A percentile compares a stretch with the other conserved stretches of the same genome.
These are phyloP conservation scores for Arthroderma sp. DNA, from an alignment of 2,329 filamentous ascomycete species.

Conservation along the genomic window DNA sequence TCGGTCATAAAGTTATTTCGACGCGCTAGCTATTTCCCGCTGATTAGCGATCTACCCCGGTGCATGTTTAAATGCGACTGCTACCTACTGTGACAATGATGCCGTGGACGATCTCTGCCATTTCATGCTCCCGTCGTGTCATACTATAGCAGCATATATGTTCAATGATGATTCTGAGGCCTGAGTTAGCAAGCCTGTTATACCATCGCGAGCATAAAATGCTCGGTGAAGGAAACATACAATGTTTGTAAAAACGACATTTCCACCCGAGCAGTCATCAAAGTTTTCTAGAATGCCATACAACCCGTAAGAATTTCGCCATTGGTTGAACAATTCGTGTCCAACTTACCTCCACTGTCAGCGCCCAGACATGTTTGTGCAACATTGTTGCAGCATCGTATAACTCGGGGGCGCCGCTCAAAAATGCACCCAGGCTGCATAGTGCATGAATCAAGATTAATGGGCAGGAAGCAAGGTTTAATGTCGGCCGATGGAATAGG, in stretches of 20 bases:
- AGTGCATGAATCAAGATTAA: constrained; percentile 11
- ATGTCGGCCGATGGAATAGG: constrained; percentile 13
- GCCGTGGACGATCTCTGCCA: constrained; percentile 14
- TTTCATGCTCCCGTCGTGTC: constrained; percentile 13
- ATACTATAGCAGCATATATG: constrained; percentile 14
- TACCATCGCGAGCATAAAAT: not conserved
- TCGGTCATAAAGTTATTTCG: constrained; percentile 14
- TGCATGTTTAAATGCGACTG: not conserved
- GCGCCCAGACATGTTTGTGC: constrained; percentile 10
- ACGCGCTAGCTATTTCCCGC: constrained; percentile 9
- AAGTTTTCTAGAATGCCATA: constrained; percentile 6
- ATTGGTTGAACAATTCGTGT: too few species aligned
- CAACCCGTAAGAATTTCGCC: too few species aligned
- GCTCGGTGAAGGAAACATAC: constrained; percentile 3
- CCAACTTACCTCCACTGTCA: constrained; percentile 9
- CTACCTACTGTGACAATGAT: constrained; percentile 14
- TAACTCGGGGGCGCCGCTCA: constrained; percentile 5
- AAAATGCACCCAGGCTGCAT: constrained; percentile 10
- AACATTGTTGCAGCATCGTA: constrained; percentile 9
- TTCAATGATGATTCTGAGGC: constrained; percentile 11
- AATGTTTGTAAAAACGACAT: constrained; percentile 13
- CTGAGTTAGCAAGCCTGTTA: not conserved
- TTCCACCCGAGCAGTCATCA: constrained; percentile 12
- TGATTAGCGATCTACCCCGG: too few species aligned
- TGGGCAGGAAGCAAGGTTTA: constrained; percentile 8